phyloP scores from a whole-genome alignment of 352 stramenopile species.

The Pythium phragmitis region DNA sequence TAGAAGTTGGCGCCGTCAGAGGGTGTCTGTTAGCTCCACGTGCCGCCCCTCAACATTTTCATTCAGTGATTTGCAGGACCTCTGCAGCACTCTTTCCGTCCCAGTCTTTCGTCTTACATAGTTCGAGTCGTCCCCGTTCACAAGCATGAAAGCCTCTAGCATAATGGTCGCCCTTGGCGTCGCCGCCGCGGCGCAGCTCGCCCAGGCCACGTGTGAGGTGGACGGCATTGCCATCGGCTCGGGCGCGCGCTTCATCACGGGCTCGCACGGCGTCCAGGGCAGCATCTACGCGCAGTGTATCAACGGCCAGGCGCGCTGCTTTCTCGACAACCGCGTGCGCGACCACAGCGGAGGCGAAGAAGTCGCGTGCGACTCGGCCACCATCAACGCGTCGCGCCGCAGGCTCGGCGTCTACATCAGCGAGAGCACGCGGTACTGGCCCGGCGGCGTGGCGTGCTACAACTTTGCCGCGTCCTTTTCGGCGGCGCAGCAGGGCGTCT shows the following conservation, averaged over 20 bases:
- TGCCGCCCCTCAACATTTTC: neutral
- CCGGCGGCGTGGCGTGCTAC: constrained; percentile 41
- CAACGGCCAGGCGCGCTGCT: constrained; percentile 30
- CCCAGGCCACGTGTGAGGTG: constrained; percentile 15
- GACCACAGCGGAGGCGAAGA: constrained; percentile 27
- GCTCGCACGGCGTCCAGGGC: constrained; percentile 29
- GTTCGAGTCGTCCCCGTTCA: neutral
- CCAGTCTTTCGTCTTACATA: neutral
- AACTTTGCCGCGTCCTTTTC: constrained; percentile 32
- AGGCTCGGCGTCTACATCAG: constrained; percentile 40
- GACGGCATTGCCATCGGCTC: constrained; percentile 18
- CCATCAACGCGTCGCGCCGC: constrained; percentile 39
- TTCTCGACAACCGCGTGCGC: constrained; percentile 36
- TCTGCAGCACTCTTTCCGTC: neutral
- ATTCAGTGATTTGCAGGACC: constrained; percentile 6
- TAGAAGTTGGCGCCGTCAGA: too few species aligned
- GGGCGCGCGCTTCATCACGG: constrained; percentile 37
- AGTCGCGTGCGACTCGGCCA: constrained; percentile 32
- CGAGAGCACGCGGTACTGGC: constrained; percentile 35
- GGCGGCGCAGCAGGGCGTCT: constrained; percentile 32
- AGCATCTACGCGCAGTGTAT: constrained; percentile 47
- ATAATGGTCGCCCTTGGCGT: neutral
- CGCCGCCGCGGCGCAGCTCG: neutral
- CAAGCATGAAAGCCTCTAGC: neutral
- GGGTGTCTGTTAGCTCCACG: too few species aligned